Evolutionary conservation across 306 rosid species (phyloP).

Genomic region (Sechiopsis laciniata): DNA sequence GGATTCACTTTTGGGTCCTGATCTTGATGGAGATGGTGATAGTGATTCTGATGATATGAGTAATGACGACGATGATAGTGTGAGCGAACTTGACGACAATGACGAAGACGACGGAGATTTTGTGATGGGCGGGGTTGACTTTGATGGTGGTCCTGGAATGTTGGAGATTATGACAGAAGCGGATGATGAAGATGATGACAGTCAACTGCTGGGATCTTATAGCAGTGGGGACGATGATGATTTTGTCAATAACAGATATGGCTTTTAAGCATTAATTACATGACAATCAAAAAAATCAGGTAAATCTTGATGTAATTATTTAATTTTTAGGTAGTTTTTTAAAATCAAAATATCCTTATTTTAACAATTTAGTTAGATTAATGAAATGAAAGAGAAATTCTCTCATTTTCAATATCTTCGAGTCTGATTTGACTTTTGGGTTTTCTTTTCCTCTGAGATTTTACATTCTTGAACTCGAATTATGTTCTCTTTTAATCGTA

Average conservation of each 20-base stretch:
- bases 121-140: conserved; percentile 54
- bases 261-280: conserved; percentile 37
- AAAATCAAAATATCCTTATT: background rate
- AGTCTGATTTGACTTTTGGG: background rate
- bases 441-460: background rate
- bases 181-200: conserved; percentile 73
- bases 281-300: background rate
- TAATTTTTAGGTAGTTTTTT: conserved; percentile 2
- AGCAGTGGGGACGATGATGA: conserved; percentile 80
- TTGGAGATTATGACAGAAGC: conserved; percentile 52
- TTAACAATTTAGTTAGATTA: conserved; percentile 12
- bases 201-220: conserved; percentile 47
- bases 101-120: conserved; percentile 59
- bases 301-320: conserved; percentile 1
- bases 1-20: conserved; percentile 67
- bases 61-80: conserved; percentile 61
- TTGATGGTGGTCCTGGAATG: conserved; percentile 56
- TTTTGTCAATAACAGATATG: conserved; percentile 49
- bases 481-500: no score
- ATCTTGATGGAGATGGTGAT: conserved; percentile 71
- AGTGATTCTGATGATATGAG: conserved; percentile 73
- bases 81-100: conserved; percentile 42
- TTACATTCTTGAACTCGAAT: no score
- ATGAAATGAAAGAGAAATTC: background rate
- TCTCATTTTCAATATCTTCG: background rate